Base-by-base conservation (phyloP, 805 yeast genomes). In the Metschnikowia shivogae region DNA sequence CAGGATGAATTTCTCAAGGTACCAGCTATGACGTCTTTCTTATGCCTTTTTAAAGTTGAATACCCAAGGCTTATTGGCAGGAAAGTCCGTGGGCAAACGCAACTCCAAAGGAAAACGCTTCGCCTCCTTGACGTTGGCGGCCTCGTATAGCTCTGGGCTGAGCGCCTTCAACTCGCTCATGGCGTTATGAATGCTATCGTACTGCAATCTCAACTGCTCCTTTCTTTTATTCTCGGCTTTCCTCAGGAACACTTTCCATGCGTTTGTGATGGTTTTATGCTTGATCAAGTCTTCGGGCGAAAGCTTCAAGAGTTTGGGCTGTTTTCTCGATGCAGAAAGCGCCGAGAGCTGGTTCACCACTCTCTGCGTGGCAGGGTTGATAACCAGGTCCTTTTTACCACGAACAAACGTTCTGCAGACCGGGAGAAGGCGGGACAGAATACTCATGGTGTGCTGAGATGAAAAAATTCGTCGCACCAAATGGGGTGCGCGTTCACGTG, bases 21-120 rank as follows among this genome's bases (percentile, higher is more conserved):
- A 6, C 26, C 26, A 22, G 8, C 6, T 22, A 22, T 22, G 26
- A 22, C 4, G 26, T 22, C 26, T 6, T 20, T 5, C 36, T 12
- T 22, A 39, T 6, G 42, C 36, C 37, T 45, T 45, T 14, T 45
- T 43, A 45, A 29, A 54, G 50, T 81, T 78, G 57, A 78, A 77
- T 45, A 81, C 80, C 97, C 97, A 90, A 14, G 86, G 73, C 48
- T 77, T 75, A 57, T 78, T 80, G 14, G 97, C 86, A 11, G 99
- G 99, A 49, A 73, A 87, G 45, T 89, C 92, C 1, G 95, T 85
- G 17, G 99, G 99, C 8, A 87, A 81, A 59, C 93, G 80, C 63
- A 88, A 62, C 59, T 92, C 97, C 56, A 86, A 67, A 5, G 96
- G 92, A 63, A 87, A 89, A 57, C 89, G 72, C 54, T 78, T 77